Evolutionary conservation across 345 rosid genomes (phyloP), one percentile per base, ranked within the genome.

Genomic region (Euphorbia pulcherrima): DNA sequence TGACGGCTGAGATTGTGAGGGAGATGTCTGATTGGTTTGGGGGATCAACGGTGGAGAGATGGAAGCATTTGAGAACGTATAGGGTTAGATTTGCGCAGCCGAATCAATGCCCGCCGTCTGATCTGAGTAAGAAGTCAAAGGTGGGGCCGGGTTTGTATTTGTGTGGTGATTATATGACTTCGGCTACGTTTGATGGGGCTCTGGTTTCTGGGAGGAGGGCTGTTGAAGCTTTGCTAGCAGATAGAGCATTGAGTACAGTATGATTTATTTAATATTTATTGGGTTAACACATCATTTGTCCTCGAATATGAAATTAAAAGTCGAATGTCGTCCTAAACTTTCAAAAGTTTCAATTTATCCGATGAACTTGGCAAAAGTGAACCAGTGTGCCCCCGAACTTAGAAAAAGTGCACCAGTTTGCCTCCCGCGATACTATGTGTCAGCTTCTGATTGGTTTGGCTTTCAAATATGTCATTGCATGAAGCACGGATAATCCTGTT

Each of bases 101-200:
- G 16, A 90, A 90, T 71, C 97, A 90, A 56, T 70, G 80, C 48
- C 92, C 94, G 0, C 98, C 98, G 0, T 88, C 90, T 16, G 82
- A 88, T 69, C 70, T 86, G 81, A 79, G 72, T 68, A 90, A 88
- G 71, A 74, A 65, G 47, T 85, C 93, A 0, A 65, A 73, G 53
- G 56, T 80, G 2, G 73, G 75, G 24, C 60, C 78, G 24, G 86
- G 87, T 29, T 67, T 93, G 21, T 93, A 85, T 39, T 55, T 81
- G 66, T 83, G 94, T 40, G 97, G 98, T 29, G 97, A 93, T 79
- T 79, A 87, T 52, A 57, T 87, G 82, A 87, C 90, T 20, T 83
- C 88, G 33, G 92, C 97, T 40, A 88, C 98, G 4, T 93, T 93
- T 41, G 98, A 90, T 18, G 98, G 96, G 0, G 97, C 98, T 70